Evolutionary conservation across 768 basidiomycete species (phyloP).

Genomic region (Boletus speciosus): DNA sequence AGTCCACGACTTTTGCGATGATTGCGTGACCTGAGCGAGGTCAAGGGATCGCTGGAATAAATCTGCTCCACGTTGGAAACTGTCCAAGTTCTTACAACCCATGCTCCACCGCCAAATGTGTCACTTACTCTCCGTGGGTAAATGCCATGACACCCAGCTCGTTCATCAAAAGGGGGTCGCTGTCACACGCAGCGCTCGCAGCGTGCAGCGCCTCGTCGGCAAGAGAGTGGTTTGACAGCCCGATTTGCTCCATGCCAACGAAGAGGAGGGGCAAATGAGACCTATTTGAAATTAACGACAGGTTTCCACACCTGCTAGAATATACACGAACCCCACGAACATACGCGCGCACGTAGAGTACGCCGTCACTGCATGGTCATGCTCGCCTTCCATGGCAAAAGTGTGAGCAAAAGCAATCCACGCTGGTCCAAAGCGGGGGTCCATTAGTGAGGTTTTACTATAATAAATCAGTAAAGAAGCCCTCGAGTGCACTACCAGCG

Average conservation of each 20-base stretch:
- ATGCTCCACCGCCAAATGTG: not conserved
- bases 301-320: not conserved
- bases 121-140: conserved; percentile 73
- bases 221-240: conserved; percentile 72
- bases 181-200: conserved; percentile 74
- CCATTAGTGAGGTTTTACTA: conserved; percentile 96
- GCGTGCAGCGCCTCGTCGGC: conserved; percentile 90
- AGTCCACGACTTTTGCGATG: conserved; percentile 80
- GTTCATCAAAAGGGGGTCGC: conserved; percentile 86
- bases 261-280: conserved; percentile 93
- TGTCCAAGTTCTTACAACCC: conserved; percentile 37
- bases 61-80: conserved; percentile 66
- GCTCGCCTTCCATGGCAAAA: conserved; percentile 95
- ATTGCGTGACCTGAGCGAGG: conserved; percentile 82
- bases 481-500: not conserved
- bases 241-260: conserved; percentile 98
- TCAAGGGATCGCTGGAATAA: conserved; percentile 75
- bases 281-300: conserved; percentile 42
- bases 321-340: conserved; percentile 77
- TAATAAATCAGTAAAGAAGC: conserved; percentile 4
- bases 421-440: conserved; percentile 91
- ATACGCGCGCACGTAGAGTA: conserved; percentile 96
- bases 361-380: conserved; percentile 97
- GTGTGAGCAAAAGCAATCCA: conserved; percentile 99
- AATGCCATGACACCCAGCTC: conserved; percentile 93